Evolutionary conservation across 2,329 filamentous ascomycete genomes (phyloP), one percentile per base, ranked within the genome.

Genomic region (Penicillium decumbens): DNA sequence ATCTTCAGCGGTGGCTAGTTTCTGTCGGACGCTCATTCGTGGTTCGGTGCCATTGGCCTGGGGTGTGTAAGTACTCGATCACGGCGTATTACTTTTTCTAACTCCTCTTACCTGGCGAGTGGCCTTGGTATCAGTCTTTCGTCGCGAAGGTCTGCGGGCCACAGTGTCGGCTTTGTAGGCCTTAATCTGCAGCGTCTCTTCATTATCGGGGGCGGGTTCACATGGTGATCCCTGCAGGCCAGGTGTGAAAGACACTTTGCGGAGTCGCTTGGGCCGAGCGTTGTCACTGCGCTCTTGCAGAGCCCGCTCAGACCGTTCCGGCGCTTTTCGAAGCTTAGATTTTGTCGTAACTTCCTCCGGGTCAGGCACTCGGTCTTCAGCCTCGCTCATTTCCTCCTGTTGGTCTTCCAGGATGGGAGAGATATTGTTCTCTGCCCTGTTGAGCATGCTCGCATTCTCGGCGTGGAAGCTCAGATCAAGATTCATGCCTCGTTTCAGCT

Each of bases 401-500:
- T 27, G 61, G 41, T 69, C 65, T 43, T 68, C 63, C 13, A 67
- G 56, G 18, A 70, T 67, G 4, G 65, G 63, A 6, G 64, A 60
- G 15, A 64, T 60, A n/a, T 61, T 57, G 27, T 54, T 56, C 6
- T 65, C 61, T 3, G 45, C 27, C 6, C 55, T 54, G 6, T 45
- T 53, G 33, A 63, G 57, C 15, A 54, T 49, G 18, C 58, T 53
- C 13, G 50, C 40, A 30, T 51, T 50, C 5, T 62, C 57, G 9
- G 51, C 41, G 1, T 63, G 62, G 40, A 66, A 60, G 51, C 65
- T 69, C 37, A 65, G 58, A 55, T 73, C 68, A 25, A 77, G 67
- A n/a, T 65, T 67, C 63, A 75, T 64, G 20, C 72, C 72, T 46
- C 66, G 65, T 38, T 67, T 69, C 28, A 77, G 58, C 46, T 74